Evolutionary conservation across 2,329 filamentous ascomycete genomes (phyloP), one percentile per base, ranked within the genome.

Genomic region (Pseudogymnoascus sp.): DNA sequence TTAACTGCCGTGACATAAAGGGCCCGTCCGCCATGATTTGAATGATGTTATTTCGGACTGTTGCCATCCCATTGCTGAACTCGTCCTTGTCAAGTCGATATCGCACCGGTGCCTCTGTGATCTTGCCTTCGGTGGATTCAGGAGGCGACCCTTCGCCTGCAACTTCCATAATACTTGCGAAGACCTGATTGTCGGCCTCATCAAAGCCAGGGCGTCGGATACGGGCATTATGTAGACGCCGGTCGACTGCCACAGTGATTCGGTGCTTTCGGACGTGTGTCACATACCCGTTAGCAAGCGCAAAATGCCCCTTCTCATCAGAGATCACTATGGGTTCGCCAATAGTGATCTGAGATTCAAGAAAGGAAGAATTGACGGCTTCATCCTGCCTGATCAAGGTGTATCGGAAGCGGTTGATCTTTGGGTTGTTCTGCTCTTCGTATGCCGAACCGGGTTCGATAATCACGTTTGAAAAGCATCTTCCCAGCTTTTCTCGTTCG

Each of bases 81-180:
- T 99, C 94, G 70, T 99, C 94, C 73, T 97, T 97, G 75, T 99
- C 94, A 3, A 99, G 79, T 23, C 94, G 88, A 70, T 96, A 99
- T 59, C 85, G 80, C 5, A 89, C 77, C 3, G 83, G 83, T 3
- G 81, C 74, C 63, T 80, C 78, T 63, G 80, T 78, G 66, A 80
- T 78, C 67, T 78, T 81, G 29, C 76, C 78, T 41, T 82, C 74
- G 4, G 81, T 78, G 63, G 83, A 77, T 37, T 82, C 77, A 23
- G 79, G 76, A 0, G 76, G 76, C 37, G 78, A 79, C 1, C 81
- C 83, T 68, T 86, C 81, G 4, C 79, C 79, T 11, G 80, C 81
- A 26, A 95, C 87, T 67, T 96, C 90, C 91, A 97, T 96, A 66
- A 97, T 93, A 58, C 92, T 92, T 4, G 84, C 83, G 76, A 97